Conservation (phyloP, 2,329 filamentous ascomycete species). For the Stemphylium beticola region DNA sequence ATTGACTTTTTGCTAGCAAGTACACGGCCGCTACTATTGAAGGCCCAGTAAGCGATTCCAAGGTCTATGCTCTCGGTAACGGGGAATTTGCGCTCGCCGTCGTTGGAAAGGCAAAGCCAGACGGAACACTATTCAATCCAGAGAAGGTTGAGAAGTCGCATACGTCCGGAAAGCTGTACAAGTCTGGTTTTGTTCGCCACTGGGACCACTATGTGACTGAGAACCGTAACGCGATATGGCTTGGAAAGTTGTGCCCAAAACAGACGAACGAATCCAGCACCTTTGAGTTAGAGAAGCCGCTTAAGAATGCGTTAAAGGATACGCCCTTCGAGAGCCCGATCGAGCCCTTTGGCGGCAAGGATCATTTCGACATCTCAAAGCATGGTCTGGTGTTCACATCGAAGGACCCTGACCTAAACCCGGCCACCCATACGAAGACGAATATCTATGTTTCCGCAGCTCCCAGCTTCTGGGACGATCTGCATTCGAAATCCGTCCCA, state of each 20-base stretch:
- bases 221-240: constrained; percentile 75
- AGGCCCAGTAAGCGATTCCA: constrained; percentile 57
- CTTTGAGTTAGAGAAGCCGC: constrained; percentile 29
- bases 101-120: constrained; percentile 68
- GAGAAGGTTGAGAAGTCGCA: constrained; percentile 64
- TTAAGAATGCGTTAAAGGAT: constrained; percentile 69
- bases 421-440: constrained; percentile 78
- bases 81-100: constrained; percentile 54
- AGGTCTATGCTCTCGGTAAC: constrained; percentile 49
- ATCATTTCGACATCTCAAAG: constrained; percentile 78
- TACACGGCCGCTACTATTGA: constrained; percentile 54
- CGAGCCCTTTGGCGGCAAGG: constrained; percentile 76
- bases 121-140: constrained; percentile 73
- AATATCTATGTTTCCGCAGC: constrained; percentile 75
- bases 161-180: constrained; percentile 74
- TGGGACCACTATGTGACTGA: constrained; percentile 80
- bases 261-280: constrained; percentile 12
- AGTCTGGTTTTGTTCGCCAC: constrained; percentile 77
- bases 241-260: constrained; percentile 61
- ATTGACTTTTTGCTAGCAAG: constrained; percentile 32
- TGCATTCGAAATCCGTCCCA: constrained; percentile 16
- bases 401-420: constrained; percentile 74
- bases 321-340: constrained; percentile 70
- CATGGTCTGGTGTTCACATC: constrained; percentile 74
- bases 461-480: constrained; percentile 58